Evolutionary conservation across 257 asterid genomes (phyloP).

Genomic region (Primulina eburnea): DNA sequence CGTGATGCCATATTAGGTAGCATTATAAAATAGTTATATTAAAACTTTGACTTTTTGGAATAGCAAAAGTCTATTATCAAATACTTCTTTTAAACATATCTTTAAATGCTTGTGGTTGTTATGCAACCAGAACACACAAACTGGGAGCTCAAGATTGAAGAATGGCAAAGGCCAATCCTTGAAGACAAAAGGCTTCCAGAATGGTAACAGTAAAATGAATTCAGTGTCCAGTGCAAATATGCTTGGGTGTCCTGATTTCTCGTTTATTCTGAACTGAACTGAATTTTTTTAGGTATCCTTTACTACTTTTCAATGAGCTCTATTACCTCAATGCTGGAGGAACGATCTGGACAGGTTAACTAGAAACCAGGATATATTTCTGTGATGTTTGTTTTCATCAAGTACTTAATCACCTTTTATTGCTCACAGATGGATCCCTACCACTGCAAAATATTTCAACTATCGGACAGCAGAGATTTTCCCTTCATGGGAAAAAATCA

Average conservation of each 20-base stretch:
- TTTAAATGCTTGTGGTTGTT: background rate
- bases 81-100: background rate
- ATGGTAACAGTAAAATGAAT: conserved; percentile 42
- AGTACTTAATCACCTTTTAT: conserved; percentile 4
- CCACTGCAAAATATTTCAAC: conserved; percentile 51
- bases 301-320: conserved; percentile 80
- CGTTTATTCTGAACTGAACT: conserved; percentile 10
- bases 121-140: conserved; percentile 29
- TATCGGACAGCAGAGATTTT: conserved; percentile 43
- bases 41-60: background rate
- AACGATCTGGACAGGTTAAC: conserved; percentile 79
- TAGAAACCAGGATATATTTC: background rate
- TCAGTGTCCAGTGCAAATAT: conserved; percentile 3
- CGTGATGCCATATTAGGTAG: conserved; percentile 70
- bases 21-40: conserved; percentile 2
- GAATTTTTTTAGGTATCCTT: conserved; percentile 51
- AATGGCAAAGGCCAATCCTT: conserved; percentile 76
- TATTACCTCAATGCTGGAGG: conserved; percentile 78
- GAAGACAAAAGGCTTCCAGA: conserved; percentile 78
- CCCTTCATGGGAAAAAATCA: conserved; percentile 39
- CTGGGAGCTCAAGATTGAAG: conserved; percentile 72
- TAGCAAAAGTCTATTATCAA: background rate
- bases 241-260: conserved; percentile 11
- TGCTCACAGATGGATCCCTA: conserved; percentile 58
- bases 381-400: background rate